A percentile compares a stretch with the other conserved stretches of the same genome.
Evolutionary conservation across 1,284 basidiomycete genomes (phyloP).

Genomic region (Cryptococcus sp.): DNA sequence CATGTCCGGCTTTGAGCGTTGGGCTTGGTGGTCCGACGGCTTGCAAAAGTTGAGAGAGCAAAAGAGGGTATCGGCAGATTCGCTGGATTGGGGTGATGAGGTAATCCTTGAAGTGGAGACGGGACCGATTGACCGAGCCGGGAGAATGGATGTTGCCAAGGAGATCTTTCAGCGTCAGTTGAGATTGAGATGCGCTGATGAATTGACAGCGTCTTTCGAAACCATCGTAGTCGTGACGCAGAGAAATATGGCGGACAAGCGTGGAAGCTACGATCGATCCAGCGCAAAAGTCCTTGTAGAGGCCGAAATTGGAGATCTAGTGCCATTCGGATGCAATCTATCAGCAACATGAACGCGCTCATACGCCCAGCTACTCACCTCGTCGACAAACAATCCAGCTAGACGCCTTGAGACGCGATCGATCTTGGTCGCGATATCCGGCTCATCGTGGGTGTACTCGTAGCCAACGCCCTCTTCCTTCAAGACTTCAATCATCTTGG

Average conservation of each 20-base stretch:
- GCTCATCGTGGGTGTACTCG: slow-evolving; percentile 14
- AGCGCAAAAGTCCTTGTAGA: slow-evolving; percentile 81
- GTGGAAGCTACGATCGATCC: slow-evolving; percentile 77
- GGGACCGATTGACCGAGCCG: slow-evolving; percentile 26
- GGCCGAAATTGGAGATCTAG: slow-evolving; percentile 71
- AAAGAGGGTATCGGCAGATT: slow-evolving; percentile 73
- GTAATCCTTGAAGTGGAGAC: slow-evolving; percentile 68
- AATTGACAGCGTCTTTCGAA: slow-evolving; percentile 73
- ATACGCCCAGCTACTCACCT: slow-evolving; percentile 56
- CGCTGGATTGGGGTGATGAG: slow-evolving; percentile 83
- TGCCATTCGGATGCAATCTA: background rate
- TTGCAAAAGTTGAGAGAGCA: slow-evolving; percentile 3
- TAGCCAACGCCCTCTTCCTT: slow-evolving; percentile 60
- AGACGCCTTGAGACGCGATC: slow-evolving; percentile 62
- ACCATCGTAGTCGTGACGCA: slow-evolving; percentile 68
- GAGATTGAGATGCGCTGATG: slow-evolving; percentile 55
- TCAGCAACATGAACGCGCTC: slow-evolving; percentile 3
- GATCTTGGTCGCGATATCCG: slow-evolving; percentile 30
- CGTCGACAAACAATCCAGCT: slow-evolving; percentile 65
- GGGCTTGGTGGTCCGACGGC: background rate
- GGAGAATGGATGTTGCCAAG: slow-evolving; percentile 34
- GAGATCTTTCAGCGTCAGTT: slow-evolving; percentile 38
- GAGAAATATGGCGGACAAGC: slow-evolving; percentile 65
- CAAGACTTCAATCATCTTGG: slow-evolving; percentile 57
- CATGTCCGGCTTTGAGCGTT: slow-evolving; percentile 35